These are phyloP conservation scores for Myriosclerotinia curreyana DNA, from an alignment of 2,329 filamentous ascomycete genomes.

Conservation along the genomic window DNA sequence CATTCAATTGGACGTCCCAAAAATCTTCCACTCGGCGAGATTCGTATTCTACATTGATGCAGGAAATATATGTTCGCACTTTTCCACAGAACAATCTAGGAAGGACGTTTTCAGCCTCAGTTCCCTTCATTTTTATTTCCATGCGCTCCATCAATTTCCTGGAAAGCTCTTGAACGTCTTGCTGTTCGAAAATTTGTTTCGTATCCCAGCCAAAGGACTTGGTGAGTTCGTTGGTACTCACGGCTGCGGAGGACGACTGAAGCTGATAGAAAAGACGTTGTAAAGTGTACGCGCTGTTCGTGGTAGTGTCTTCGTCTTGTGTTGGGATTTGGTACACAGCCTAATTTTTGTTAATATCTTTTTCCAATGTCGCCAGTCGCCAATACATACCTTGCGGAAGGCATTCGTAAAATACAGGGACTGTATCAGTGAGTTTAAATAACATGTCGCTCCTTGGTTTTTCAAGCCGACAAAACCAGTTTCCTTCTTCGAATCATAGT, in stretches of 20 bases:
- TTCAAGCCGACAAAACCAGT: conserved; percentile 95
- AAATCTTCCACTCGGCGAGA: conserved; percentile 95
- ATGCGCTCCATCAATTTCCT: conserved; percentile 96
- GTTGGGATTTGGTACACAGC: conserved; percentile 98
- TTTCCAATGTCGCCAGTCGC: not conserved
- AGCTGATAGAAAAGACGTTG: conserved; percentile 94
- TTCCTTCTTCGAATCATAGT: conserved; percentile 99
- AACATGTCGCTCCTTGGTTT: conserved; percentile 93
- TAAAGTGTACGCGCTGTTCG: conserved; percentile 89
- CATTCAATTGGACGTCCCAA: conserved; percentile 98
- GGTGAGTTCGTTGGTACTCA: conserved; percentile 89
- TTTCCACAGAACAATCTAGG: conserved; percentile 94
- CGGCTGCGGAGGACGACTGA: conserved; percentile 79
- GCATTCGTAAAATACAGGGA: conserved; percentile 86
- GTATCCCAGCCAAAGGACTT: conserved; percentile 98
- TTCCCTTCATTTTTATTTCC: conserved; percentile 98
- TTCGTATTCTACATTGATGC: conserved; percentile 97
- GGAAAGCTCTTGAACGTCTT: conserved; percentile 96
- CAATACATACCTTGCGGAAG: conserved; percentile 72
- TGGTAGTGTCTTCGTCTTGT: conserved; percentile 72
- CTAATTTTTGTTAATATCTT: conserved; percentile 44
- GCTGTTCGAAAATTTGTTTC: conserved; percentile 95
- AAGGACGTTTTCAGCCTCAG: conserved; percentile 82
- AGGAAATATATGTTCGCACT: conserved; percentile 97
- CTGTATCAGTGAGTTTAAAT: conserved; percentile 80